Conservation (phyloP, 1,284 basidiomycete genomes). For the Sanguinoderma infundibulare region DNA sequence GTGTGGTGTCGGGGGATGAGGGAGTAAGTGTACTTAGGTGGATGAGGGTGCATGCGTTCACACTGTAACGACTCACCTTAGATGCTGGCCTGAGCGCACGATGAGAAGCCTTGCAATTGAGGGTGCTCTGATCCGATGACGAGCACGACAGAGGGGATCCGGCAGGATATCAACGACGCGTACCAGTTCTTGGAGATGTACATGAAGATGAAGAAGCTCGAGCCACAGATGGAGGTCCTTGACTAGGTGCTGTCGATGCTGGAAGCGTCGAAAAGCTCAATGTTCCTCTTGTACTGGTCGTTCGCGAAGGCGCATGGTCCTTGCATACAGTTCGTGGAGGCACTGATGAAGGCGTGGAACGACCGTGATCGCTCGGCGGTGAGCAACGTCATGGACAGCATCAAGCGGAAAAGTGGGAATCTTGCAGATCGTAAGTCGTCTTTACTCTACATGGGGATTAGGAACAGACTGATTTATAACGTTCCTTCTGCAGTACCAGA, state of each 20-base stretch:
- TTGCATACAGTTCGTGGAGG: conserved; percentile 90
- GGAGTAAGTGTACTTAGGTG: no score
- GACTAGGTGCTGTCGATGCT: conserved; percentile 87
- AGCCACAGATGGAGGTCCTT: conserved; percentile 85
- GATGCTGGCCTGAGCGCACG: no score
- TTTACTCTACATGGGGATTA: not conserved
- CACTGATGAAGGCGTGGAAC: conserved; percentile 86
- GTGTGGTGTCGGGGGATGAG: no score
- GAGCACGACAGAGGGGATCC: conserved; percentile 83
- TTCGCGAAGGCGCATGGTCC: conserved; percentile 98
- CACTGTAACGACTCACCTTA: no score
- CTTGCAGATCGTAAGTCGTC: conserved; percentile 78
- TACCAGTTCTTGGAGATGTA: conserved; percentile 84
- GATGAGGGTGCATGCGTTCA: no score
- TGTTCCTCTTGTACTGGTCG: conserved; percentile 93
- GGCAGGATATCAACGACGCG: conserved; percentile 79
- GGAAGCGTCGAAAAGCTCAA: conserved; percentile 90
- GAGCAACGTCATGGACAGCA: conserved; percentile 93
- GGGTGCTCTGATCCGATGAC: no score
- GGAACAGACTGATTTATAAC: conserved; percentile 1
- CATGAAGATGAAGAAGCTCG: conserved; percentile 83
- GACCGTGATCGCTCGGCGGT: conserved; percentile 89
- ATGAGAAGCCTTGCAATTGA: no score
- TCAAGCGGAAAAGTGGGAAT: conserved; percentile 91
- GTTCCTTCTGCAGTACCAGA: conserved; percentile 58